These are phyloP conservation scores for Candida glucosophila DNA, from an alignment of 1,139 yeast species.

Conservation along the genomic window DNA sequence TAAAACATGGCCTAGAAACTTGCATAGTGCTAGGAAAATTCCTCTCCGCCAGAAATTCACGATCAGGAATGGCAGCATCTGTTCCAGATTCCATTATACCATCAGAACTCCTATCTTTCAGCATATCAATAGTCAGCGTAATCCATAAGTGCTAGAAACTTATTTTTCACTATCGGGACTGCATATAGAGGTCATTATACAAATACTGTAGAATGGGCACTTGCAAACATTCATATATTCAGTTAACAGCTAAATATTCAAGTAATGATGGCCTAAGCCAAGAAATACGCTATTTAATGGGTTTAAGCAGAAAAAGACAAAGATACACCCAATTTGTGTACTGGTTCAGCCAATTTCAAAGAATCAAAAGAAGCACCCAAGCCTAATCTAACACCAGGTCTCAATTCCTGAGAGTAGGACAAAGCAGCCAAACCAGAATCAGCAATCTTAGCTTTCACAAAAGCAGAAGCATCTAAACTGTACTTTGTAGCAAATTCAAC, in stretches of 20 bases:
- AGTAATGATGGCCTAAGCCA: too few species aligned
- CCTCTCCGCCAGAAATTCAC: conserved; percentile 3
- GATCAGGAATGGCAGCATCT: conserved; percentile 1
- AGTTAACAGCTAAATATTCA: background rate
- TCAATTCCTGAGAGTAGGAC: conserved; percentile 89
- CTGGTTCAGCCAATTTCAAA: conserved; percentile 91
- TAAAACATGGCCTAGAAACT: conserved; percentile 58
- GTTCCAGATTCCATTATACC: conserved; percentile 1
- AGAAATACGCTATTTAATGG: too few species aligned
- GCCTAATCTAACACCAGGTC: conserved; percentile 97
- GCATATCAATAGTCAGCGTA: background rate
- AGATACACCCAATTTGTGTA: conserved; percentile 96
- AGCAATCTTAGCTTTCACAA: conserved; percentile 94
- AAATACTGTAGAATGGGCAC: background rate
- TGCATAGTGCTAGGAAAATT: conserved; percentile 22
- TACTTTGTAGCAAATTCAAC: conserved; percentile 97
- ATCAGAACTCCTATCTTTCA: background rate
- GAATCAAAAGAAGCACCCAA: conserved; percentile 97
- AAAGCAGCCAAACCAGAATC: conserved; percentile 94
- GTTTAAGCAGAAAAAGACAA: conserved; percentile 80
- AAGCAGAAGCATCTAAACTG: conserved; percentile 76
- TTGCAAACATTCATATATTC: background rate
- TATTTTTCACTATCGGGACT: background rate
- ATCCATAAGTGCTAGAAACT: background rate
- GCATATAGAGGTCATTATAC: background rate